phyloP scores from a whole-genome alignment of 805 yeast genomes.

The Metschnikowia picachoensis region DNA sequence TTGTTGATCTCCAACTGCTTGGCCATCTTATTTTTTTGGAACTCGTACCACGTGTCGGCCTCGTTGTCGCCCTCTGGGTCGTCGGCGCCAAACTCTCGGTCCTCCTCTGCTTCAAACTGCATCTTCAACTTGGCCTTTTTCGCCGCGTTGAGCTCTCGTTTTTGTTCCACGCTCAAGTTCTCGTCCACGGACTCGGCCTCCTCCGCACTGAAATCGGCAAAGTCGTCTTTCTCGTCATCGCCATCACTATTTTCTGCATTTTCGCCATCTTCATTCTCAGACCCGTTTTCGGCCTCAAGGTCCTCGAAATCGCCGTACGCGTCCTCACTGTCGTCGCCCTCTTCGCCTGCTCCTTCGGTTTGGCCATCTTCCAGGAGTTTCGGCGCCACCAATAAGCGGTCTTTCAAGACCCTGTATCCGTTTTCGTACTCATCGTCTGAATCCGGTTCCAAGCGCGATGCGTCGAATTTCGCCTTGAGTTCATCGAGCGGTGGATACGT shows the following conservation, averaged over 20 bases:
- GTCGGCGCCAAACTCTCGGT: conserved; percentile 60
- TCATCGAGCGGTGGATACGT: conserved; percentile 38
- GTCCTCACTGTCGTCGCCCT: conserved; percentile 39
- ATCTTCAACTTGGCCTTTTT: conserved; percentile 83
- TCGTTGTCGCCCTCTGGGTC: conserved; percentile 71
- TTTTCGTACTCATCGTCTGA: conserved; percentile 39
- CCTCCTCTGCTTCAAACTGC: conserved; percentile 85
- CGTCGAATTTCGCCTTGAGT: conserved; percentile 44
- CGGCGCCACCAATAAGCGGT: conserved; percentile 54
- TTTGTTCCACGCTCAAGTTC: conserved; percentile 60
- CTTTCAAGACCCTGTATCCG: conserved; percentile 39
- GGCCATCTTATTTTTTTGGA: conserved; percentile 94
- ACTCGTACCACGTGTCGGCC: conserved; percentile 96
- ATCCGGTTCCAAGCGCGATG: conserved; percentile 18
- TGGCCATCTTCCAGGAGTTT: conserved; percentile 33
- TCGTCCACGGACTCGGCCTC: conserved; percentile 39
- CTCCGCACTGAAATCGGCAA: conserved; percentile 54
- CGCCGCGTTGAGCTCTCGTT: conserved; percentile 76
- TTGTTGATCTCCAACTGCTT: conserved; percentile 93
- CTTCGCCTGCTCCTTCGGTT: conserved; percentile 20
- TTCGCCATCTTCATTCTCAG: conserved; percentile 27
- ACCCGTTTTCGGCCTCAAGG: conserved; percentile 28
- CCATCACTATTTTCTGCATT: conserved; percentile 23
- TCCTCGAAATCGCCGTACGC: conserved; percentile 42
- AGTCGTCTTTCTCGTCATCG: conserved; percentile 32